Percentiles rank a stretch among this genome's conserved stretches.
Evolutionary conservation across 306 rosid genomes (phyloP).

Genomic region (Rosa rugosa): DNA sequence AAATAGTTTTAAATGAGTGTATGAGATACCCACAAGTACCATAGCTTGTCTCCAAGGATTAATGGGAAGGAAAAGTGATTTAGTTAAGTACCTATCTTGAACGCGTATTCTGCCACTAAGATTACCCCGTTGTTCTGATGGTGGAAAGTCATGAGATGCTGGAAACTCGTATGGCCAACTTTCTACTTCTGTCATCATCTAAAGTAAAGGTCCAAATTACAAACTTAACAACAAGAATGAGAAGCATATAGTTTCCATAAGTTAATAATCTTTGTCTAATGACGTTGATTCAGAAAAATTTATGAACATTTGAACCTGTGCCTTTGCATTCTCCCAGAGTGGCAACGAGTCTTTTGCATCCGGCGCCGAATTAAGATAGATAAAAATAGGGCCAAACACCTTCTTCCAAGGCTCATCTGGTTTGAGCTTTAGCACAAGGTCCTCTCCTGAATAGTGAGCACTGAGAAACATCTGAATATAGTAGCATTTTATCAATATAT

Average conservation of each 20-base stretch:
- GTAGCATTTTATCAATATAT: background rate
- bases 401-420: conserved; percentile 44
- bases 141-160: conserved; percentile 39
- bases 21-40: too few species aligned
- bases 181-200: conserved; percentile 35
- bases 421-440: conserved; percentile 38
- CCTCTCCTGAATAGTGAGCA: conserved; percentile 48
- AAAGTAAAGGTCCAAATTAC: conserved; percentile 9
- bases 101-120: conserved; percentile 33
- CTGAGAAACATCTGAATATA: conserved; percentile 43
- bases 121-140: conserved; percentile 30
- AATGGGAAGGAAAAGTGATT: background rate
- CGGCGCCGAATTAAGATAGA: conserved; percentile 29
- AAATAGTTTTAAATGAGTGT: too few species aligned
- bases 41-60: too few species aligned
- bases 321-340: conserved; percentile 47
- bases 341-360: conserved; percentile 15
- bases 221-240: background rate
- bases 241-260: background rate
- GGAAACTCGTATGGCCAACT: conserved; percentile 45
- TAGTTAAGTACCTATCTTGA: conserved; percentile 30
- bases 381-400: conserved; percentile 45
- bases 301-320: conserved; percentile 25
- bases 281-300: background rate
- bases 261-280: background rate